Conservation (phyloP, 805 yeast species). For the Barnettozyma pratensis region DNA sequence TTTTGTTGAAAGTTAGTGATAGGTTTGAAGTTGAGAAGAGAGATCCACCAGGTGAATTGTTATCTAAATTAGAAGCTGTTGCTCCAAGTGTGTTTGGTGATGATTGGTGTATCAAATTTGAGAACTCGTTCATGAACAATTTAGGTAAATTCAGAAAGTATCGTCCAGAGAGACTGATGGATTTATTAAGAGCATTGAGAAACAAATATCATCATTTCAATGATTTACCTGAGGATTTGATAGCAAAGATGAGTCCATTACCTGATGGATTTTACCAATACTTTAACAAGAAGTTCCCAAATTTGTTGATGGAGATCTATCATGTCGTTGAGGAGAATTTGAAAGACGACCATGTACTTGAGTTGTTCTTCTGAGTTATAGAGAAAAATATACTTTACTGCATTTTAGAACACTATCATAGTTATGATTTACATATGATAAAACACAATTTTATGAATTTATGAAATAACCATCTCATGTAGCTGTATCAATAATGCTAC, state of each 20-base stretch:
- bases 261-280: conserved; percentile 83
- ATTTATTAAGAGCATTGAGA: conserved; percentile 80
- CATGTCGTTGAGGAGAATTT: conserved; percentile 52
- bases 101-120: conserved; percentile 79
- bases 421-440: background rate
- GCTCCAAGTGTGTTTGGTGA: conserved; percentile 48
- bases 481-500: too few relatives aligned
- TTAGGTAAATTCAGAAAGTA: conserved; percentile 90
- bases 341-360: conserved; percentile 58
- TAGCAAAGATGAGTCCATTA: conserved; percentile 63
- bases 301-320: conserved; percentile 70
- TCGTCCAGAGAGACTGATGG: conserved; percentile 72
- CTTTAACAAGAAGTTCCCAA: conserved; percentile 73
- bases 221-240: conserved; percentile 72
- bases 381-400: background rate
- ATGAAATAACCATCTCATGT: too few relatives aligned
- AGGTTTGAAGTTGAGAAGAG: conserved; percentile 80
- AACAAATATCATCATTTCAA: conserved; percentile 94
- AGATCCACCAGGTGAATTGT: conserved; percentile 66
- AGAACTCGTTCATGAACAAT: conserved; percentile 68
- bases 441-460: too few relatives aligned
- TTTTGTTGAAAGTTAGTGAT: conserved; percentile 83
- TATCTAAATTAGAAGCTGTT: conserved; percentile 48
- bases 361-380: conserved; percentile 31
- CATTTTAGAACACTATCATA: background rate